Conservation (phyloP, 1,284 basidiomycete genomes). For the Microstroma glucosiphilum region DNA sequence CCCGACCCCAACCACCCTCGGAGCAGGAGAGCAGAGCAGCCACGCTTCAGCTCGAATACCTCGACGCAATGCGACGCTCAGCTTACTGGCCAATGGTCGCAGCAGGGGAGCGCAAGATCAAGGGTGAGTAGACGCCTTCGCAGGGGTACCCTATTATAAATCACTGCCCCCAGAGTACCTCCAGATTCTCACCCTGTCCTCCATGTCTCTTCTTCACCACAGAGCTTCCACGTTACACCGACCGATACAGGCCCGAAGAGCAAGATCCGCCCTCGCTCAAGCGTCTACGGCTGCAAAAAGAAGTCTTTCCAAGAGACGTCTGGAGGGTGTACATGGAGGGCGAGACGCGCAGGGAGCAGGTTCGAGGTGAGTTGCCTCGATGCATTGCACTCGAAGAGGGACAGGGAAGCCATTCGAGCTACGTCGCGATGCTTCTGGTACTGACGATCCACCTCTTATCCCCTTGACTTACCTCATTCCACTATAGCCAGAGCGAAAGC, state of each 20-base stretch:
- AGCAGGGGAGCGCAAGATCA: background rate
- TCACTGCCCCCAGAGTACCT: too few species aligned
- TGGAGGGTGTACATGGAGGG: constrained; percentile 45
- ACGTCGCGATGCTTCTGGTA: background rate
- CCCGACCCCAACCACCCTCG: constrained; percentile 2
- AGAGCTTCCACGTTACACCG: constrained; percentile 38
- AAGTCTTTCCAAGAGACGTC: constrained; percentile 41
- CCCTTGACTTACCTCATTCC: too few species aligned
- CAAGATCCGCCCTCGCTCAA: constrained; percentile 30
- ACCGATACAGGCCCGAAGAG: constrained; percentile 36
- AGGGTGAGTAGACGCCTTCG: background rate
- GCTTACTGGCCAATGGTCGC: constrained; percentile 8
- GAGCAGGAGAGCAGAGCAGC: constrained; percentile 13
- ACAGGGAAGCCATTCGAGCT: background rate
- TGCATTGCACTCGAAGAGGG: constrained; percentile 18
- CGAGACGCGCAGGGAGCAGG: constrained; percentile 28
- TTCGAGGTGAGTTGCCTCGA: background rate
- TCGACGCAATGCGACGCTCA: background rate
- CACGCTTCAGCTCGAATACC: constrained; percentile 5
- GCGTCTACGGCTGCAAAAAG: constrained; percentile 33
- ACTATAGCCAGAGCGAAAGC: too few species aligned
- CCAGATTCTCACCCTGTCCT: too few species aligned
- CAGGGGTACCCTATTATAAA: too few species aligned
- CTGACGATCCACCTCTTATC: too few species aligned
- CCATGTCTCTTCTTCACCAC: background rate